A percentile compares a stretch with the other conserved stretches of the same genome.
Evolutionary conservation across 1,284 basidiomycete species (phyloP).

Genomic region (Trichosporon inkin): DNA sequence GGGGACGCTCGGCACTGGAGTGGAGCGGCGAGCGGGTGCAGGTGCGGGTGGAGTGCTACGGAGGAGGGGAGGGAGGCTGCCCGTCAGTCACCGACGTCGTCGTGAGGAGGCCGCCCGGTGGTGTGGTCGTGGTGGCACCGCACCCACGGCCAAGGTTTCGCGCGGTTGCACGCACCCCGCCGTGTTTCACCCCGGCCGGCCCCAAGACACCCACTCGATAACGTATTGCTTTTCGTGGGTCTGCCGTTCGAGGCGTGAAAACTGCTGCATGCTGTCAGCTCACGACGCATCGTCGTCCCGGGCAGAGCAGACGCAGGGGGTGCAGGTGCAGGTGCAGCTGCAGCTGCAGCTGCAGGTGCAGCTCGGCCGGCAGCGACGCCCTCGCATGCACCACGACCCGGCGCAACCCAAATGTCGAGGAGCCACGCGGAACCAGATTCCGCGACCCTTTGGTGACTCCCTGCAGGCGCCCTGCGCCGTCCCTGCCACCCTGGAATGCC

Average conservation of each 20-base stretch:
- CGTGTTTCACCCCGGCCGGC: not conserved
- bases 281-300: not conserved
- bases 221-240: not conserved
- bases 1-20: not conserved
- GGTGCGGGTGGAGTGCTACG: not conserved
- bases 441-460: not conserved
- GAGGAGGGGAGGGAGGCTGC: not conserved
- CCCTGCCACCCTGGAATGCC: conserved; percentile 4
- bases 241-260: not conserved
- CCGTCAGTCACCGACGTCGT: not conserved
- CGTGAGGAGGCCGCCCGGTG: not conserved
- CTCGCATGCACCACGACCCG: too few species aligned
- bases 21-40: not conserved
- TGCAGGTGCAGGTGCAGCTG: too few species aligned
- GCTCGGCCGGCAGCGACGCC: too few species aligned
- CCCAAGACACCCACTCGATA: not conserved
- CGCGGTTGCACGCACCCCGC: not conserved
- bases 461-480: too few species aligned
- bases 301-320: not conserved
- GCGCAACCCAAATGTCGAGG: conserved; percentile 5
- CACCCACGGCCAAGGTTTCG: not conserved
- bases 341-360: too few species aligned
- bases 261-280: not conserved
- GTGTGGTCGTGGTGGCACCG: not conserved
- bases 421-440: not conserved